A percentile compares a stretch with the other conserved stretches of the same genome.
Conservation (phyloP, 768 basidiomycete genomes). For the Agrocybe pediades region DNA sequence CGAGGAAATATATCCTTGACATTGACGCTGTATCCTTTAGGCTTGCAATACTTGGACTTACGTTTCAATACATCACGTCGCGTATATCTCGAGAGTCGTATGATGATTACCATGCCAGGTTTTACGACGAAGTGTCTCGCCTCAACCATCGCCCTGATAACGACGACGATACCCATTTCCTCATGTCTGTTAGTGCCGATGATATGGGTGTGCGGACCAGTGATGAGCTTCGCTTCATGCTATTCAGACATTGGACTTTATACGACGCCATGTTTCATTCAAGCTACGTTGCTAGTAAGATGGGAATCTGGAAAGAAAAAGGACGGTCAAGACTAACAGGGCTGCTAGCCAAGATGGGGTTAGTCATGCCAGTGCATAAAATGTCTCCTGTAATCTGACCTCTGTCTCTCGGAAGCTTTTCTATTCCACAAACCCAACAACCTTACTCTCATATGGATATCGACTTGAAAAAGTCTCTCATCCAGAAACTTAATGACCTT, state of each 20-base stretch:
- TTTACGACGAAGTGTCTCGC: slow-evolving; percentile 90
- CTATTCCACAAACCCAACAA: slow-evolving; percentile 92
- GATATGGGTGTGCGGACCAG: slow-evolving; percentile 80
- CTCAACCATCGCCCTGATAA: slow-evolving; percentile 69
- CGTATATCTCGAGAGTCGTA: slow-evolving; percentile 88
- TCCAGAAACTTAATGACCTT: slow-evolving; percentile 81
- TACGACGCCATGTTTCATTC: slow-evolving; percentile 99
- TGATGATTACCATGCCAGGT: slow-evolving; percentile 78
- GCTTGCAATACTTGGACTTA: slow-evolving; percentile 92
- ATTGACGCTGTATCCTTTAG: slow-evolving; percentile 37
- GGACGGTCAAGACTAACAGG: slow-evolving; percentile 90
- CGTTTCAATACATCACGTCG: slow-evolving; percentile 87
- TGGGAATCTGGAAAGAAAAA: slow-evolving; percentile 96
- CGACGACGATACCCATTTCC: slow-evolving; percentile 31
- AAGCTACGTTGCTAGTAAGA: slow-evolving; percentile 90
- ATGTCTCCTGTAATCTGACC: neutral
- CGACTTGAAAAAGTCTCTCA: slow-evolving; percentile 81
- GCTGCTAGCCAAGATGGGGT: slow-evolving; percentile 99
- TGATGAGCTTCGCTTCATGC: slow-evolving; percentile 91
- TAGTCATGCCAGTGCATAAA: slow-evolving; percentile 18
- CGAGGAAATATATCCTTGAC: neutral
- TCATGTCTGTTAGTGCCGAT: slow-evolving; percentile 70
- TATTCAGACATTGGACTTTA: slow-evolving; percentile 96
- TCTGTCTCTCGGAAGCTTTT: slow-evolving; percentile 66
- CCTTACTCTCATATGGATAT: slow-evolving; percentile 95